Conservation (phyloP, 2,329 filamentous ascomycete genomes). For the Cercospora beticola region DNA sequence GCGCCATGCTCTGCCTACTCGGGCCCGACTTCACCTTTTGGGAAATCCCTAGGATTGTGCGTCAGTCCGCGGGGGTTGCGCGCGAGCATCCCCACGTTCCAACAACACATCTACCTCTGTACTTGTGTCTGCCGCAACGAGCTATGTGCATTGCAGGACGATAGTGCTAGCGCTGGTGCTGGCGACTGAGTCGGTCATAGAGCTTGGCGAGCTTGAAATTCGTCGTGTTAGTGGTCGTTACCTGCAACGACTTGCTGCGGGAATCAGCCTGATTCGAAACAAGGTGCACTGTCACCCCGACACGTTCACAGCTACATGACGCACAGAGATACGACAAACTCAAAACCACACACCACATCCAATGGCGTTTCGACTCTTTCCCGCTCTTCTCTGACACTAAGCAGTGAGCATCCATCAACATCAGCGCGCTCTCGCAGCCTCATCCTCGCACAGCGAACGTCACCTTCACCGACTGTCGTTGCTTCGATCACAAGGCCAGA, state of each 20-base stretch:
- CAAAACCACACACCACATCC: not conserved
- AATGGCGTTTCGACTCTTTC: not conserved
- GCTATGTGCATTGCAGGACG: not conserved
- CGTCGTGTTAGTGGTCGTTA: not conserved
- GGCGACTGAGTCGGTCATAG: not conserved
- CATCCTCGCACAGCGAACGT: not conserved
- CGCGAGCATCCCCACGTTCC: slow-evolving; percentile 12
- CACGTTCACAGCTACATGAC: not conserved
- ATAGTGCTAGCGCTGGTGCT: not conserved
- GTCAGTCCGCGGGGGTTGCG: slow-evolving; percentile 13
- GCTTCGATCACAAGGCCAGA: not conserved
- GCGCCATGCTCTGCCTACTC: not conserved
- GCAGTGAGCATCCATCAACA: not conserved
- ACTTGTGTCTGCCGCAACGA: not conserved
- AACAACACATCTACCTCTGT: slow-evolving; percentile 6
- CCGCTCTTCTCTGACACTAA: not conserved
- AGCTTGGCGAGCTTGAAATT: not conserved
- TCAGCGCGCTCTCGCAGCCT: not conserved
- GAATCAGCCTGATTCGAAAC: not conserved
- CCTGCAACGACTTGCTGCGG: not conserved
- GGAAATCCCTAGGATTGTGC: slow-evolving; percentile 1
- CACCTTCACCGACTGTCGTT: not conserved
- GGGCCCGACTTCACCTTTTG: slow-evolving; percentile 17
- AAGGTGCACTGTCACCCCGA: not conserved
- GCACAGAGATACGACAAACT: not conserved